Conservation (phyloP, 1,284 basidiomycete species). For the Boletellus dicymbophilus region DNA sequence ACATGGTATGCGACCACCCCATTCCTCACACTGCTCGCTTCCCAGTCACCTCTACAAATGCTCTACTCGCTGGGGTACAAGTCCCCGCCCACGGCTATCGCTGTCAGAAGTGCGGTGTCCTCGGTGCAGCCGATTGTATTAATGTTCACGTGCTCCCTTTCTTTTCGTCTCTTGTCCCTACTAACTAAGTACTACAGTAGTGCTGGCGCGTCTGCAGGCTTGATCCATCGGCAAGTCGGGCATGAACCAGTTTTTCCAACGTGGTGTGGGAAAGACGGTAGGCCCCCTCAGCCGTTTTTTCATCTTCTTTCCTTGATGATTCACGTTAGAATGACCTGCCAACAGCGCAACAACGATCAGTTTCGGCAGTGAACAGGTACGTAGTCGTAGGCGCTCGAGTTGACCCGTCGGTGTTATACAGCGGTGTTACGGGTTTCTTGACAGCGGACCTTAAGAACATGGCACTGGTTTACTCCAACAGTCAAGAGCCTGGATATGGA, state of each 20-base stretch:
- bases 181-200: too few relatives aligned
- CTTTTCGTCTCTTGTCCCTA: conserved; percentile 52
- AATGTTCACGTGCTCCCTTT: conserved; percentile 77
- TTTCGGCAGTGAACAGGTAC: conserved; percentile 57
- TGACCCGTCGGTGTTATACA: conserved; percentile 16
- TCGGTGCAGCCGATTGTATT: conserved; percentile 66
- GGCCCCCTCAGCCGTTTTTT: conserved; percentile 3
- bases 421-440: conserved; percentile 63
- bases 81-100: conserved; percentile 62
- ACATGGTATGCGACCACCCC: conserved; percentile 63
- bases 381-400: conserved; percentile 12
- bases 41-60: conserved; percentile 50
- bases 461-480: conserved; percentile 72
- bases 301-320: background rate
- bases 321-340: conserved; percentile 69
- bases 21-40: conserved; percentile 55
- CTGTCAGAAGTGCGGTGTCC: conserved; percentile 53
- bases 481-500: conserved; percentile 67
- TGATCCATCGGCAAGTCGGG: conserved; percentile 65
- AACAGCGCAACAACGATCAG: conserved; percentile 56
- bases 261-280: conserved; percentile 70
- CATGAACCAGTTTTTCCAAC: conserved; percentile 61
- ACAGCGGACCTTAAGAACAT: conserved; percentile 62
- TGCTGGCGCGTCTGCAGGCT: conserved; percentile 37
- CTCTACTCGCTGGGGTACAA: conserved; percentile 49